Conservation (phyloP, 768 basidiomycete species). For the Mycena amicta region DNA sequence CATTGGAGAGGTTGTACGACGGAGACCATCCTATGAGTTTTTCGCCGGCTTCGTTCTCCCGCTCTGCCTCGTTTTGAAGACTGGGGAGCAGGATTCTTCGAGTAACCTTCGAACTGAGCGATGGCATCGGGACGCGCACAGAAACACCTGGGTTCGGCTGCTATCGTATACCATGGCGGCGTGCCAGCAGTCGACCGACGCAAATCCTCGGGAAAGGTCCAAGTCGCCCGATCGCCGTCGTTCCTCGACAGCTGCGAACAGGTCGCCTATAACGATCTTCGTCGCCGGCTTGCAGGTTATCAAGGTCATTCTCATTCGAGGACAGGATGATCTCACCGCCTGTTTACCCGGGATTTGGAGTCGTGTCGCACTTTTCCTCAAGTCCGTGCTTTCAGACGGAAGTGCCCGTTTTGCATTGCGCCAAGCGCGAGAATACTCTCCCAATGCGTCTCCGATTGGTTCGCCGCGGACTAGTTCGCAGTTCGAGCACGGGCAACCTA, state of each 20-base stretch:
- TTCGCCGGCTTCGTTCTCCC: slow-evolving; percentile 69
- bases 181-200: slow-evolving; percentile 41
- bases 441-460: slow-evolving; percentile 51
- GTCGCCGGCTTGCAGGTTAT: slow-evolving; percentile 65
- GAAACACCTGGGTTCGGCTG: slow-evolving; percentile 63
- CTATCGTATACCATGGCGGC: slow-evolving; percentile 59
- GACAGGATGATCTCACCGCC: slow-evolving; percentile 58
- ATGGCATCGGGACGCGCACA: slow-evolving; percentile 48
- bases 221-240: slow-evolving; percentile 47
- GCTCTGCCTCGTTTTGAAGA: slow-evolving; percentile 56
- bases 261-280: slow-evolving; percentile 42
- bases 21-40: slow-evolving; percentile 57
- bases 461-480: slow-evolving; percentile 53
- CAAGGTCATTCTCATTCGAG: slow-evolving; percentile 68
- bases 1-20: slow-evolving; percentile 58
- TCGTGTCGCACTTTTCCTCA: slow-evolving; percentile 58
- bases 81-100: slow-evolving; percentile 44
- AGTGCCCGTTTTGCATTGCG: slow-evolving; percentile 62
- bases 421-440: slow-evolving; percentile 40
- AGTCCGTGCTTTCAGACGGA: slow-evolving; percentile 55
- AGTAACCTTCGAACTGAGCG: slow-evolving; percentile 45
- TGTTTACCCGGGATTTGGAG: slow-evolving; percentile 63
- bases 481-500: slow-evolving; percentile 33
- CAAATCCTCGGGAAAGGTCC: slow-evolving; percentile 39
- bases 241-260: slow-evolving; percentile 23